Evolutionary conservation across 352 stramenopile species (phyloP).

Genomic region (Phytophthora pinifolia): DNA sequence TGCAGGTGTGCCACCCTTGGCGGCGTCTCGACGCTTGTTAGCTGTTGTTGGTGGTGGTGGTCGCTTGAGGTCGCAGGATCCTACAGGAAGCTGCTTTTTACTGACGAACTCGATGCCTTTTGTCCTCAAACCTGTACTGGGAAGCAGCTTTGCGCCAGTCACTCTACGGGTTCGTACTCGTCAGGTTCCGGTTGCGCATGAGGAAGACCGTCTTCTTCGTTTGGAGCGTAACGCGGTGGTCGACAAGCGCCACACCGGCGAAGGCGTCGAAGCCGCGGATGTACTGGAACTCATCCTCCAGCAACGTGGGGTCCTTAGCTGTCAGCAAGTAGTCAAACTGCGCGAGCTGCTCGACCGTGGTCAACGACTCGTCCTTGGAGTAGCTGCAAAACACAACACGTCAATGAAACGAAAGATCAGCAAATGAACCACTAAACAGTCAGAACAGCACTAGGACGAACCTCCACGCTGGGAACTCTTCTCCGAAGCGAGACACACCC

Average conservation of each 20-base stretch:
- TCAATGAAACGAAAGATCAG: background rate
- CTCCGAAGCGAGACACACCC: constrained; percentile 90
- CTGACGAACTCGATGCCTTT: too few relatives aligned
- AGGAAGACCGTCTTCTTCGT: constrained; percentile 56
- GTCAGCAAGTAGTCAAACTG: constrained; percentile 74
- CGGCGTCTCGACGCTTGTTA: too few relatives aligned
- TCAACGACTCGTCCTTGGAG: constrained; percentile 72
- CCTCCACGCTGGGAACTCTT: constrained; percentile 77
- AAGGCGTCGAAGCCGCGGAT: constrained; percentile 54
- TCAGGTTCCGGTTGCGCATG: constrained; percentile 45
- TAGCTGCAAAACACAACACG: constrained; percentile 49
- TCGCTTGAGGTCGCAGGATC: too few relatives aligned
- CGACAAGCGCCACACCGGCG: constrained; percentile 34
- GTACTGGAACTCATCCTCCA: constrained; percentile 50
- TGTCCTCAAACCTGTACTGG: too few relatives aligned
- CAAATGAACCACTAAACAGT: background rate
- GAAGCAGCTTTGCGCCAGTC: background rate
- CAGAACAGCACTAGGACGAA: constrained; percentile 18
- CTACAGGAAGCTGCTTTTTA: too few relatives aligned
- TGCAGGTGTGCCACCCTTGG: background rate
- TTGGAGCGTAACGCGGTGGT: constrained; percentile 44
- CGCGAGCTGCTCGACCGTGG: constrained; percentile 41
- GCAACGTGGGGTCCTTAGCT: constrained; percentile 29
- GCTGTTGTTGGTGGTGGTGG: too few relatives aligned
- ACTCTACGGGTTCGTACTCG: background rate